Evolutionary conservation across 768 basidiomycete genomes (phyloP).

Genomic region (Termitomyces eurrhizus): DNA sequence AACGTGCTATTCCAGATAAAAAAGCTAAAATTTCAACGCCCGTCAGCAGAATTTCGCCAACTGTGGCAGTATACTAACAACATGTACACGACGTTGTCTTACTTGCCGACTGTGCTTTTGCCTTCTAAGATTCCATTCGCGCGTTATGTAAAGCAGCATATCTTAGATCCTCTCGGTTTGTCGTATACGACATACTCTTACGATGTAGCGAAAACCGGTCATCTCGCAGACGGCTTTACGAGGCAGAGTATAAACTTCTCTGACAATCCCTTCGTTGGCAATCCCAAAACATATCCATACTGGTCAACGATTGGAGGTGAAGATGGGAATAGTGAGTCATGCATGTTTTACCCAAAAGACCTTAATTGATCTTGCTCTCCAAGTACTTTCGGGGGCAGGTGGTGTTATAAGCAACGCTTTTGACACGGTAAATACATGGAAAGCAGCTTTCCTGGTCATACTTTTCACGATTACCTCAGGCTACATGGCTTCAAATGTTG

Average conservation of each 20-base stretch:
- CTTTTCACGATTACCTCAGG: not conserved
- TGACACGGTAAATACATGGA: slow-evolving; percentile 20
- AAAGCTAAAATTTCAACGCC: slow-evolving; percentile 23
- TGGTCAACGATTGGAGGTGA: slow-evolving; percentile 20
- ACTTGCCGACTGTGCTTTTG: slow-evolving; percentile 23
- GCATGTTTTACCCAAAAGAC: not conserved
- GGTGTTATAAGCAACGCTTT: slow-evolving; percentile 23
- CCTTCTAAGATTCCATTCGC: slow-evolving; percentile 23
- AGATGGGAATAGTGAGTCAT: slow-evolving; percentile 22
- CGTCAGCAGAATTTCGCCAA: slow-evolving; percentile 27
- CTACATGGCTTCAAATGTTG: slow-evolving; percentile 19
- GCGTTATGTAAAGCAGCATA: slow-evolving; percentile 27
- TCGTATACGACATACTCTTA: slow-evolving; percentile 27
- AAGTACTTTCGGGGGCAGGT: slow-evolving; percentile 26
- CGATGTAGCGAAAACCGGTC: slow-evolving; percentile 21
- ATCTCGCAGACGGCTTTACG: slow-evolving; percentile 25
- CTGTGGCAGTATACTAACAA: slow-evolving; percentile 26
- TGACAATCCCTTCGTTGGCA: slow-evolving; percentile 7
- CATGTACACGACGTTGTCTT: slow-evolving; percentile 26
- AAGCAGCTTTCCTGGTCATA: too few relatives aligned
- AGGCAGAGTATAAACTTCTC: slow-evolving; percentile 15
- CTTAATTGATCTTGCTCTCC: not conserved
- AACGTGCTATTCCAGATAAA: slow-evolving; percentile 8
- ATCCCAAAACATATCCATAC: slow-evolving; percentile 13
- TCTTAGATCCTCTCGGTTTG: slow-evolving; percentile 26